A percentile compares a stretch with the other conserved stretches of the same genome.
Evolutionary conservation across 768 basidiomycete species (phyloP).

Genomic region (Lanmaoa pseudosensibilis): DNA sequence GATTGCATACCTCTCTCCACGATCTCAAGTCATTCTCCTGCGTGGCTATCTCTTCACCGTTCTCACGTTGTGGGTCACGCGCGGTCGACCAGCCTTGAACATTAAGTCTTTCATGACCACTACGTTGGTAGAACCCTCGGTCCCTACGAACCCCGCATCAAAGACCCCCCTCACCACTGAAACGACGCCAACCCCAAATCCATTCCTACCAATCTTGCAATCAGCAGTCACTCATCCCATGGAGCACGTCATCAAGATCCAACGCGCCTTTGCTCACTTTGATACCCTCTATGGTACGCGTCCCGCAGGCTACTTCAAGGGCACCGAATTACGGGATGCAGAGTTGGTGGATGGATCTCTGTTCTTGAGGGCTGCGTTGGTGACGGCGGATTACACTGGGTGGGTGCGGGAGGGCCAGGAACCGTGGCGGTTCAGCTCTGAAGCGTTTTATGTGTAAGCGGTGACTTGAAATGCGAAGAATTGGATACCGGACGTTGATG

Average conservation of each 20-base stretch:
- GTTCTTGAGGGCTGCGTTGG: slow-evolving; percentile 32
- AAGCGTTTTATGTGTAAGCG: slow-evolving; percentile 26
- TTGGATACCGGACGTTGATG: neutral
- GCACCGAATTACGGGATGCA: slow-evolving; percentile 32
- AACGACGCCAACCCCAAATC: slow-evolving; percentile 32
- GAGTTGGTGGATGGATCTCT: slow-evolving; percentile 38
- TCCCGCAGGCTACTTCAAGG: slow-evolving; percentile 27
- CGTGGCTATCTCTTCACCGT: slow-evolving; percentile 27
- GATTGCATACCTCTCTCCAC: slow-evolving; percentile 14
- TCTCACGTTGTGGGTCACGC: slow-evolving; percentile 31
- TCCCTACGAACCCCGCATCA: neutral
- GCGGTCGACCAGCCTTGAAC: slow-evolving; percentile 31
- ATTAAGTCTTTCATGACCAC: slow-evolving; percentile 33
- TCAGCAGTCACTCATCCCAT: slow-evolving; percentile 35
- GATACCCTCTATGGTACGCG: slow-evolving; percentile 31
- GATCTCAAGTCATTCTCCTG: slow-evolving; percentile 27
- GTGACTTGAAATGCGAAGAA: no score
- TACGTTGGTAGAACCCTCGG: slow-evolving; percentile 22
- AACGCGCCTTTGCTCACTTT: slow-evolving; percentile 37
- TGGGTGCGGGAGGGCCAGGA: slow-evolving; percentile 42
- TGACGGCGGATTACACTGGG: slow-evolving; percentile 36
- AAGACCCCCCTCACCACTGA: slow-evolving; percentile 8
- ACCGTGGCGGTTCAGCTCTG: slow-evolving; percentile 23
- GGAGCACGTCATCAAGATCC: slow-evolving; percentile 36
- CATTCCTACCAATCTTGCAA: slow-evolving; percentile 42